Conservation (phyloP, 129 eudicot species). For the Tanacetum coccineum region DNA sequence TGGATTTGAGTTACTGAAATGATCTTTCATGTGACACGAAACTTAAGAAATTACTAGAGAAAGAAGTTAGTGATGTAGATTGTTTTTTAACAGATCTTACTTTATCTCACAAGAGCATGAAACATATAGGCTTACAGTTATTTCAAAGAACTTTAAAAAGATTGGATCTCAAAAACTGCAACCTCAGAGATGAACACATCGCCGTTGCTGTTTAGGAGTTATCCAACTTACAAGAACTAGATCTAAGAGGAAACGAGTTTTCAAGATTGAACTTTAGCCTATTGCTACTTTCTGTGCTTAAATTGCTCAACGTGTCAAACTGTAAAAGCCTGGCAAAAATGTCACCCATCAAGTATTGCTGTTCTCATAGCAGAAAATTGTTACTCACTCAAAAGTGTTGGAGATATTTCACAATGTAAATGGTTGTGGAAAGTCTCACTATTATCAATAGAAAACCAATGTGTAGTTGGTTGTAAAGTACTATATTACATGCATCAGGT, state of each 20-base stretch:
- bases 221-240: slow-evolving; percentile 10
- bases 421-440: neutral
- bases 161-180: neutral
- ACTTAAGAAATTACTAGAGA: neutral
- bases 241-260: neutral
- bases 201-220: neutral
- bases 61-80: too few relatives aligned
- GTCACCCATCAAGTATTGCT: slow-evolving; percentile 3
- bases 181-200: neutral
- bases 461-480: too few relatives aligned
- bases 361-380: neutral
- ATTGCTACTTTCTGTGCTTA: neutral
- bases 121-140: neutral
- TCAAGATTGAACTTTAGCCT: neutral
- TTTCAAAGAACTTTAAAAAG: neutral
- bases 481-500: too few relatives aligned
- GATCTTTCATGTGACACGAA: neutral
- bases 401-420: neutral
- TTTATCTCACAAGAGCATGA: neutral
- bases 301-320: neutral
- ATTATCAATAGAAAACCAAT: too few relatives aligned
- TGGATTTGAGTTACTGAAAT: neutral
- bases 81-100: neutral
- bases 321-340: neutral
- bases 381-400: neutral